Conservation (phyloP, 2,329 filamentous ascomycete species). For the Orbilia oligospora region DNA sequence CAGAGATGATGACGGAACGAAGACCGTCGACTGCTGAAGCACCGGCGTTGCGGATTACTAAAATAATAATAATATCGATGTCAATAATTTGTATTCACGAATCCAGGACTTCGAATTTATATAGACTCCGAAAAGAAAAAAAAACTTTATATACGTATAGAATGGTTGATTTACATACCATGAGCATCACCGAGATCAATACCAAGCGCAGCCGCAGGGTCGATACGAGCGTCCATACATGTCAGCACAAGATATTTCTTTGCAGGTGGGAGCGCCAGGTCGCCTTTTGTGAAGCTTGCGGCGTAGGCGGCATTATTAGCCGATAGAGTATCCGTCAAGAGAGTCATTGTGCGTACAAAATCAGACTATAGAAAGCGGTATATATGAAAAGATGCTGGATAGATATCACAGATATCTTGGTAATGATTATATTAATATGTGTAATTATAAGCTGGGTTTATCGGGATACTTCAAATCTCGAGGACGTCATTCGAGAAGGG, state of each 20-base stretch:
- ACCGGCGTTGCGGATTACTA: constrained; percentile 70
- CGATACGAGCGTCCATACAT: constrained; percentile 84
- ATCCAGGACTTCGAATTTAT: too few relatives aligned
- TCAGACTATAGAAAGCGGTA: not conserved
- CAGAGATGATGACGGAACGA: constrained; percentile 81
- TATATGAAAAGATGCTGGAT: not conserved
- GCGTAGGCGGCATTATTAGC: constrained; percentile 74
- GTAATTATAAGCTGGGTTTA: not conserved
- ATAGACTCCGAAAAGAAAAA: too few relatives aligned
- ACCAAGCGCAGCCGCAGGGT: constrained; percentile 78
- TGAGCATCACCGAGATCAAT: constrained; percentile 83
- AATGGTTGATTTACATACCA: constrained; percentile 63
- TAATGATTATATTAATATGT: not conserved
- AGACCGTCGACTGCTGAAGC: constrained; percentile 78
- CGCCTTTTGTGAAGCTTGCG: constrained; percentile 75
- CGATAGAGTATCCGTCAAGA: constrained; percentile 72
- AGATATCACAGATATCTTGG: not conserved
- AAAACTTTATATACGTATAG: too few relatives aligned
- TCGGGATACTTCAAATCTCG: not conserved
- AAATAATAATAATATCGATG: constrained; percentile 5
- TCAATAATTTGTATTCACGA: too few relatives aligned
- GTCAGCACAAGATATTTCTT: constrained; percentile 80
- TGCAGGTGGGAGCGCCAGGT: constrained; percentile 77
- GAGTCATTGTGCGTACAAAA: constrained; percentile 63
- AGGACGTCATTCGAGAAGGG: not conserved